Base-by-base conservation (phyloP, 768 basidiomycete genomes). In the Tulasnella sp. region DNA sequence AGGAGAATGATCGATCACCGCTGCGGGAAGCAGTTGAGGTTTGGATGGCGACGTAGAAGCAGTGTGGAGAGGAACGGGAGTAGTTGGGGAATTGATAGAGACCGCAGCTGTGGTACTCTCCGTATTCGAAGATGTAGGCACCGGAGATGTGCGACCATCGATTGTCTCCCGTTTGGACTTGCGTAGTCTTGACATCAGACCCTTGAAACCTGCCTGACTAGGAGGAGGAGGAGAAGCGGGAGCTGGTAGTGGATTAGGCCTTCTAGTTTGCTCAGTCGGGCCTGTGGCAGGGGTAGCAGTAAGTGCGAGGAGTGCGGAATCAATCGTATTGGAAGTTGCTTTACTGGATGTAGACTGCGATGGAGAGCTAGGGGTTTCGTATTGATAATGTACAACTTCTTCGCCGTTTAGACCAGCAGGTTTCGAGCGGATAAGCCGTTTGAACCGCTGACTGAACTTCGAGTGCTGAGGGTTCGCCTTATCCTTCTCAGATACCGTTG, bases 101-200 rank as follows among this genome's bases (percentile, higher is more conserved):
- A 29, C 4, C 8, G 37, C 15, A 15, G 37, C 37, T 27, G 27
- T 22, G 22, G 19, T 28, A 12, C 8, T 19, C n/a, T 27, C 24
- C 33, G 35, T 49, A 10, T n/a, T n/a, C n/a, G n/a, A n/a, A n/a
- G n/a, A n/a, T n/a, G 10, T 10, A 9, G n/a, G 5, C 8, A 24
- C 15, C 12, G 37, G n/a, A 19, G 49, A 42, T 24, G 49, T 24
- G 15, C 32, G 24, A 20, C n/a, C n/a, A n/a, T 42, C 49, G 12
- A 41, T 16, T 10, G 39, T 27, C 20, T 51, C 49, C 1, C 39
- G 37, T 19, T 51, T 51, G 12, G 49, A 51, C 22, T 51, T 51
- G 25, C 52, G 52, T 12, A 88, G 83, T 27, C 82, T 77, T 25
- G 83, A 76, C 75, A 89, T 86, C 64, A 89, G 80, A 12, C 84